Evolutionary conservation across 2,329 filamentous ascomycete species (phyloP).

Genomic region (Nannizzia gypsea): DNA sequence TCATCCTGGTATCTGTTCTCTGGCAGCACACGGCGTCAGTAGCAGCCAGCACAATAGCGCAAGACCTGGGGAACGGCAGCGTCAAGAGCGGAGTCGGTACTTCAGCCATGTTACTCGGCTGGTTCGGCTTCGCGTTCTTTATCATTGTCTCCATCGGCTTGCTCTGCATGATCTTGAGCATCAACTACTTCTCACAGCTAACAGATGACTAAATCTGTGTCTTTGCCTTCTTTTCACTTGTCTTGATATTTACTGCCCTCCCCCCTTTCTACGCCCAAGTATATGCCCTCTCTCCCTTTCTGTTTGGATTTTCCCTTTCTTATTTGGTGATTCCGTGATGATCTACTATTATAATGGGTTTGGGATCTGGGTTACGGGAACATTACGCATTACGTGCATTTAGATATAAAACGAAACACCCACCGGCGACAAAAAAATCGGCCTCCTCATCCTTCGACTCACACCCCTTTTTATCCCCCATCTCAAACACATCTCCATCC

Average conservation of each 20-base stretch:
- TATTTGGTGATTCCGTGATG: not conserved
- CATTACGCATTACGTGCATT: not conserved
- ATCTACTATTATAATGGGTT: conserved; percentile 5
- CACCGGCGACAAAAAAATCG: not conserved
- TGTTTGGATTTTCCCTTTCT: not conserved
- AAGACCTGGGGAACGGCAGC: conserved; percentile 82
- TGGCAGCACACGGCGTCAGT: conserved; percentile 82
- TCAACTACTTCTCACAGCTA: conserved; percentile 59
- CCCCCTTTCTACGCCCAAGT: not conserved
- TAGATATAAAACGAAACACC: not conserved
- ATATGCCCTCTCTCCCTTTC: conserved; percentile 5
- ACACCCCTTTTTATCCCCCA: not conserved
- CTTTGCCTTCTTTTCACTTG: not conserved
- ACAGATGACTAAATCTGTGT: conserved; percentile 28
- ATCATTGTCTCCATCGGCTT: conserved; percentile 93
- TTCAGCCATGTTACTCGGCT: conserved; percentile 90
- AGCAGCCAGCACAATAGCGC: conserved; percentile 81
- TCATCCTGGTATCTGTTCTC: conserved; percentile 52
- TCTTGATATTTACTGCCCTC: not conserved
- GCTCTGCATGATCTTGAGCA: conserved; percentile 92
- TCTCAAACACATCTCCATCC: no score
- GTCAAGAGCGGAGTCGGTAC: conserved; percentile 83
- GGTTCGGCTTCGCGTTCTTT: conserved; percentile 88
- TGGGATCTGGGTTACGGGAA: conserved; percentile 1
- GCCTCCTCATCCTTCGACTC: not conserved